These are phyloP conservation scores for Panicum hallii DNA, from an alignment of 202 grass and related monocot species.

Conservation along the genomic window DNA sequence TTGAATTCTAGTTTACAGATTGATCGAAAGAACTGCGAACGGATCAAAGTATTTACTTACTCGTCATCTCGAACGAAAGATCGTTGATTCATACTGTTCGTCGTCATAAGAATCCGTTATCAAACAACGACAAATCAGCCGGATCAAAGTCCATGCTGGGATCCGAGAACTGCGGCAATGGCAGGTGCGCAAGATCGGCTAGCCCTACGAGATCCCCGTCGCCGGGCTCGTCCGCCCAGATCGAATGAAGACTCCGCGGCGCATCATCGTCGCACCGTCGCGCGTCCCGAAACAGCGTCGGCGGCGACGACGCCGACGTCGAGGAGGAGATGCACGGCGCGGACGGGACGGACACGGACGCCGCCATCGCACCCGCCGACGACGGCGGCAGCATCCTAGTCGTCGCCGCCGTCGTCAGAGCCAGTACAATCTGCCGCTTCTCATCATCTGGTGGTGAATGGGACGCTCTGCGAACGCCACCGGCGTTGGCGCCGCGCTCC, in stretches of 20 bases:
- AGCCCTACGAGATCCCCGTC: constrained; percentile 6
- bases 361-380: background rate
- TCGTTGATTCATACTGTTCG: background rate
- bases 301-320: background rate
- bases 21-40: background rate
- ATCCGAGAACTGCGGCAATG: constrained; percentile 17
- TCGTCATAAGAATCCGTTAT: constrained; percentile 23
- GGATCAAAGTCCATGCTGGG: background rate
- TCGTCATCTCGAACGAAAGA: background rate
- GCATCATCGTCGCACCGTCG: background rate
- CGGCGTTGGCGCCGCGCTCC: background rate
- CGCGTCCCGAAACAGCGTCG: background rate
- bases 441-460: background rate
- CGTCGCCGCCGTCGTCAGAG: background rate
- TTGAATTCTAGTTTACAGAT: background rate
- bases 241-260: background rate
- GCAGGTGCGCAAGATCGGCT: constrained; percentile 5
- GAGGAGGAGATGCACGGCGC: background rate
- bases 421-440: background rate
- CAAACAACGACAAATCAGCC: background rate
- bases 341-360: background rate
- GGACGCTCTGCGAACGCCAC: background rate
- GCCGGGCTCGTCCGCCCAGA: background rate
- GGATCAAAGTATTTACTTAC: background rate
- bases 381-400: background rate